Base-by-base conservation (phyloP, 192 early-diverging fungal species). In the Funneliformis mosseae region DNA sequence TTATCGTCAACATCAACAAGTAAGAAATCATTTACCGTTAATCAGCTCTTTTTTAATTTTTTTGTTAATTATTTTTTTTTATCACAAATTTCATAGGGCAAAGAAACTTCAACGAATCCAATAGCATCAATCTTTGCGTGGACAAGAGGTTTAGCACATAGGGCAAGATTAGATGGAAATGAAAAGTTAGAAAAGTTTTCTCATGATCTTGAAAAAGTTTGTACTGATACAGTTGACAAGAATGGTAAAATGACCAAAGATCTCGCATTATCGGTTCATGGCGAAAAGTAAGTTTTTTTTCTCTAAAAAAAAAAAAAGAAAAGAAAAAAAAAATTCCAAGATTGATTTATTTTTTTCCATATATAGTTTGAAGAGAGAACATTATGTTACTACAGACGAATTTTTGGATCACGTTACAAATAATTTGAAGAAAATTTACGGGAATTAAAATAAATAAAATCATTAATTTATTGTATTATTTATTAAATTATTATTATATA, bases 111-210 rank as follows among this genome's bases (percentile, higher is more conserved):
- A 28, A 99, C 97, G 85, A 99, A 98, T 92, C 96, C 97, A 5
- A 95, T 98, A 77, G 97, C 97, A 6, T 94, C 92, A 28, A 98
- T 99, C 88, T 99, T 96, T 83, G 96, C 96, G 39, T 94, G 94
- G 94, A 90, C 96, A 69, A 94, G 96, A 75, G 97, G 97, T 62
- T 89, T 97, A 81, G 92, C 91, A n/a, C 97, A 99, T 84, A 94
- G 96, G 77, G 96, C 97, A 66, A 93, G 93, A 87, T 85, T 97
- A 25, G 97, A 98, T 84, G 85, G 88, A 60, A 96, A 96, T 84
- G 83, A 89, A n/a, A 91, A 89, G 28, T 88, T 99, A 74, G 85
- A 87, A 68, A 83, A 85, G 61, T 99, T 96, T 89, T 88, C 92
- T 60, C 81, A 88, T 50, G 90, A 93, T 79, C 90, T 99, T 69